A percentile compares a stretch with the other conserved stretches of the same genome.
Evolutionary conservation across 352 stramenopile genomes (phyloP).

Genomic region (Pythium phragmitis): DNA sequence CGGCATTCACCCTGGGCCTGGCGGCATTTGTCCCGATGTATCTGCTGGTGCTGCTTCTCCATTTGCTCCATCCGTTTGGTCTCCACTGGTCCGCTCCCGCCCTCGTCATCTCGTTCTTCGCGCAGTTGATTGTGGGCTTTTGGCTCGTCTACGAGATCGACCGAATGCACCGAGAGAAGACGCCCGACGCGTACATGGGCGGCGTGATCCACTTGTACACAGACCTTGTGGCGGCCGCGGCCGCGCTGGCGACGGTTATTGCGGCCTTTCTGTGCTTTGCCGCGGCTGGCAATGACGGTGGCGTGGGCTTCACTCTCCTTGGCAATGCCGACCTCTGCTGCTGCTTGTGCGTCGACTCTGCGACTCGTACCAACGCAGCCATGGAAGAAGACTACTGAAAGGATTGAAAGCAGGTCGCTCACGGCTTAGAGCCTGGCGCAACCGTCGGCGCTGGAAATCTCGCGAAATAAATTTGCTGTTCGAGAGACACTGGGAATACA

Average conservation of each 20-base stretch:
- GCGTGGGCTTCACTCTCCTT: not conserved
- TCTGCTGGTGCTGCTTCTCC: constrained; percentile 1
- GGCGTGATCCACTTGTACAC: constrained; percentile 4
- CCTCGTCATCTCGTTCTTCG: not conserved
- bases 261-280: not conserved
- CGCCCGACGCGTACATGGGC: not conserved
- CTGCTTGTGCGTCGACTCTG: not conserved
- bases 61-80: not conserved
- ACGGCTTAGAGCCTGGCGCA: too few relatives aligned
- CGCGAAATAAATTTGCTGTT: too few relatives aligned
- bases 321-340: not conserved
- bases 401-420: too few relatives aligned
- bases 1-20: constrained; percentile 3
- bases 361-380: not conserved
- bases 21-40: constrained; percentile 18
- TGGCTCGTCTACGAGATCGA: constrained; percentile 2
- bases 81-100: not conserved
- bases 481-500: too few relatives aligned
- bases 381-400: not conserved
- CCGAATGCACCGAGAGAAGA: not conserved
- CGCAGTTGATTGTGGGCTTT: not conserved
- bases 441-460: too few relatives aligned
- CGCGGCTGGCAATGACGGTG: not conserved
- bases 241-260: not conserved
- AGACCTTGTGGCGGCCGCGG: not conserved